Evolutionary conservation across 768 basidiomycete genomes (phyloP).

Genomic region (Mycena vulgaris): DNA sequence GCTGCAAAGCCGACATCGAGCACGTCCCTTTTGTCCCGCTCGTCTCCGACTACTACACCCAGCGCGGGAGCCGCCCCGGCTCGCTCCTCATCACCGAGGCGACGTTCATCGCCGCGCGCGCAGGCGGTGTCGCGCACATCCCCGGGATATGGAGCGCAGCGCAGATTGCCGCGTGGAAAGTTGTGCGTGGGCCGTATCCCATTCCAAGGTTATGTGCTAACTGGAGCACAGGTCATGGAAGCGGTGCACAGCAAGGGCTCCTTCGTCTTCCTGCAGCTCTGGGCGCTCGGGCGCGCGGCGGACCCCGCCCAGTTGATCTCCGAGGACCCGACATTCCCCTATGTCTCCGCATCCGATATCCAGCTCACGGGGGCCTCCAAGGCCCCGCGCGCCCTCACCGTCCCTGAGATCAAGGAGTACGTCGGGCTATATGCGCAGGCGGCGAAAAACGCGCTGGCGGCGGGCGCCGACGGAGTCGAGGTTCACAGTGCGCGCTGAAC

Average conservation of each 20-base stretch:
- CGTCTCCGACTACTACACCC: conserved; percentile 47
- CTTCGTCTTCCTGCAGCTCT: conserved; percentile 60
- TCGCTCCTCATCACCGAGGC: conserved; percentile 60
- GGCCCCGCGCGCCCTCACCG: conserved; percentile 34
- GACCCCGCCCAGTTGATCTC: conserved; percentile 47
- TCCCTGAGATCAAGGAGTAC: conserved; percentile 48
- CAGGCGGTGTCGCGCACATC: conserved; percentile 42
- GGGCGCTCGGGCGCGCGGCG: conserved; percentile 45
- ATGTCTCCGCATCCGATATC: conserved; percentile 46
- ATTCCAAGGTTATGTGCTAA: neutral
- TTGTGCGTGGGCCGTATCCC: conserved; percentile 7
- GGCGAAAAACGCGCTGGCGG: conserved; percentile 22
- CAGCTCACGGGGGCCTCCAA: neutral
- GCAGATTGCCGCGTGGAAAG: conserved; percentile 40
- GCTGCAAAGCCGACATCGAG: conserved; percentile 43
- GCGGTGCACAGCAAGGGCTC: conserved; percentile 65
- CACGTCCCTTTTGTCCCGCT: conserved; percentile 46
- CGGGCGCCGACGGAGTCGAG: conserved; percentile 33
- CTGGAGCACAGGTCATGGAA: conserved; percentile 54
- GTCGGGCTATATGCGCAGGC: neutral
- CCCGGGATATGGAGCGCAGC: conserved; percentile 39
- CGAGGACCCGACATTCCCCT: conserved; percentile 38
- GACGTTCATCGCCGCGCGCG: conserved; percentile 49
- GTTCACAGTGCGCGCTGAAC: conserved; percentile 16
- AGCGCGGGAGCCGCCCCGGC: conserved; percentile 50